phyloP scores from a whole-genome alignment of 2,329 filamentous ascomycete genomes.

The Polytolypa hystricis region DNA sequence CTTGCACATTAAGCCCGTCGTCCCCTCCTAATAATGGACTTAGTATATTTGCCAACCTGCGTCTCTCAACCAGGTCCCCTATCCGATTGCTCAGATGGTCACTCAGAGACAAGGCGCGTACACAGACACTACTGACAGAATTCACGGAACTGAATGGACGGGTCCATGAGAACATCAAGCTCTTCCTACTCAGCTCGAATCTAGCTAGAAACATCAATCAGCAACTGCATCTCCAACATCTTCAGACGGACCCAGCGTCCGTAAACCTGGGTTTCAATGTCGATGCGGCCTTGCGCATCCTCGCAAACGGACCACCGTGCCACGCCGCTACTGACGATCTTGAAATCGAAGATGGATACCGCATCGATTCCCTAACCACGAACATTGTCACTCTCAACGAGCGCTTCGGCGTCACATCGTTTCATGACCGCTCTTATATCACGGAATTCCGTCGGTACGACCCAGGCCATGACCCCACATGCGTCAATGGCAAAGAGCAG shows the following conservation, averaged over 20 bases:
- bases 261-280: slow-evolving; percentile 10
- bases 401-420: neutral
- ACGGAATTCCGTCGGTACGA: neutral
- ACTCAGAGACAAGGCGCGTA: slow-evolving; percentile 12
- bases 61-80: neutral
- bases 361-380: neutral
- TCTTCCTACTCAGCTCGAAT: slow-evolving; percentile 9
- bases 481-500: slow-evolving; percentile 4
- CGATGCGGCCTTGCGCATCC: slow-evolving; percentile 10
- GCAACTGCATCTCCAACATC: slow-evolving; percentile 8
- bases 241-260: slow-evolving; percentile 11
- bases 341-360: neutral
- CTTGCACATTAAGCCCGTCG: too few relatives aligned
- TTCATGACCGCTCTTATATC: neutral
- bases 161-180: slow-evolving; percentile 12
- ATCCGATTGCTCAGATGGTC: slow-evolving; percentile 8
- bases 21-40: slow-evolving; percentile 2
- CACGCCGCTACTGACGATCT: neutral
- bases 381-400: neutral
- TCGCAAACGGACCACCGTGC: neutral
- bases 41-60: neutral
- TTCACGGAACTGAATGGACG: slow-evolving; percentile 10
- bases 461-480: neutral
- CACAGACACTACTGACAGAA: slow-evolving; percentile 6
- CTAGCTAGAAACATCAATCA: slow-evolving; percentile 9